phyloP scores from a whole-genome alignment of 2,329 filamentous ascomycete genomes.

The Alternaria dauci region DNA sequence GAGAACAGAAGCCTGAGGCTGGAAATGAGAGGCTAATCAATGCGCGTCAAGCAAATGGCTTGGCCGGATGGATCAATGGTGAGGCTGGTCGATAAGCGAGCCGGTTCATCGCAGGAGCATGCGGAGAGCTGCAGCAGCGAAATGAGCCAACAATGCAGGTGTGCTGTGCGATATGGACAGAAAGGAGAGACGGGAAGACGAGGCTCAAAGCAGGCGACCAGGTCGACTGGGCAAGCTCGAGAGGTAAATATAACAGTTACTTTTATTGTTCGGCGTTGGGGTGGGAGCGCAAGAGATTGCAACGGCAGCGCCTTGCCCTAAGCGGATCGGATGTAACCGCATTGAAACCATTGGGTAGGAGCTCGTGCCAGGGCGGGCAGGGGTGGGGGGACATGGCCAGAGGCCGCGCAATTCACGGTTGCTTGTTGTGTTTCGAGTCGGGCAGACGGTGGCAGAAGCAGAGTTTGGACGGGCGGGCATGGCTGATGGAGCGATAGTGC shows the following conservation, averaged over 20 bases:
- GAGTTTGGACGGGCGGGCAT: neutral
- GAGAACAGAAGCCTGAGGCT: neutral
- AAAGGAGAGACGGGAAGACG: constrained; percentile 11
- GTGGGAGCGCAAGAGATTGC: constrained; percentile 14
- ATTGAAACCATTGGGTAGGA: constrained; percentile 15
- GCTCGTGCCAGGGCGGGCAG: constrained; percentile 9
- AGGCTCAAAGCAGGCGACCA: neutral
- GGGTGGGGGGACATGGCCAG: constrained; percentile 7
- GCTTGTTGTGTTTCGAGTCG: constrained; percentile 18
- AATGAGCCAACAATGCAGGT: constrained; percentile 9
- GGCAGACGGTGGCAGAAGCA: constrained; percentile 2
- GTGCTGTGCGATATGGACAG: neutral
- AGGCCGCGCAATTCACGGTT: constrained; percentile 21
- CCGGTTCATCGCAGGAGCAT: constrained; percentile 2
- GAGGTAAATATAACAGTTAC: constrained; percentile 9
- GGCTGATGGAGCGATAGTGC: neutral
- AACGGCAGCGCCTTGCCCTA: constrained; percentile 16
- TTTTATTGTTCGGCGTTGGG: constrained; percentile 11
- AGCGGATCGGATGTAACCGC: constrained; percentile 13
- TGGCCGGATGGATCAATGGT: constrained; percentile 15
- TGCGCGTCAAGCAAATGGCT: constrained; percentile 19
- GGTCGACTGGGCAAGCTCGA: constrained; percentile 1
- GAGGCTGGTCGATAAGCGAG: constrained; percentile 26
- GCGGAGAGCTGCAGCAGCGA: neutral
- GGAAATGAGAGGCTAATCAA: constrained; percentile 23